phyloP scores from a whole-genome alignment of 2,329 filamentous ascomycete species.

The Hymenoscyphus infarciens region DNA sequence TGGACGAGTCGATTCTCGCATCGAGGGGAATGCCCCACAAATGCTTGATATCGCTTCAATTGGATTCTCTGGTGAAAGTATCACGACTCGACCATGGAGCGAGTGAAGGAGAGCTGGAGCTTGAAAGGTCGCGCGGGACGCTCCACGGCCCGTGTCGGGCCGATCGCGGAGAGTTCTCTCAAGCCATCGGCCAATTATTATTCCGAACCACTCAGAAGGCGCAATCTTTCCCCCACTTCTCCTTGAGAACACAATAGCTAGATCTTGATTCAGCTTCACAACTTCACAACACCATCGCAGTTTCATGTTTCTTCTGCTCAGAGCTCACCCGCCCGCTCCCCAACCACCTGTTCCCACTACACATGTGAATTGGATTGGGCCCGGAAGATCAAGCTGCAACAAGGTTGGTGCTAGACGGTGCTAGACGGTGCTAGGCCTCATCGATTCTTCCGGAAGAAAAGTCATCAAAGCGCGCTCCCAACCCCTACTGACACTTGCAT shows the following conservation, averaged over 20 bases:
- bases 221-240: no score
- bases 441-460: not conserved
- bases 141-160: no score
- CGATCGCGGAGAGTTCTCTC: no score
- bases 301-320: not conserved
- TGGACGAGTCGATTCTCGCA: no score
- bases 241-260: no score
- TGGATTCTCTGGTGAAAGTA: not conserved
- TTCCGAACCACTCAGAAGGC: no score
- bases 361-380: not conserved
- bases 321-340: not conserved
- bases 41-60: not conserved
- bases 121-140: no score
- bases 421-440: not conserved
- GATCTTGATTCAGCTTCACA: no score
- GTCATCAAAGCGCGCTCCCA: not conserved
- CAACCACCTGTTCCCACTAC: not conserved
- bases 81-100: not conserved
- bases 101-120: not conserved
- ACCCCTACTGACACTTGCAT: not conserved
- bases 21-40: no score
- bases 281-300: not conserved
- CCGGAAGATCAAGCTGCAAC: not conserved
- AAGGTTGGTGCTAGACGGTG: not conserved
- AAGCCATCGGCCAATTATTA: no score